A percentile compares a stretch with the other conserved stretches of the same genome.
Evolutionary conservation across 2,329 filamentous ascomycete genomes (phyloP).

Genomic region (Ceratocystis diversiconidia): DNA sequence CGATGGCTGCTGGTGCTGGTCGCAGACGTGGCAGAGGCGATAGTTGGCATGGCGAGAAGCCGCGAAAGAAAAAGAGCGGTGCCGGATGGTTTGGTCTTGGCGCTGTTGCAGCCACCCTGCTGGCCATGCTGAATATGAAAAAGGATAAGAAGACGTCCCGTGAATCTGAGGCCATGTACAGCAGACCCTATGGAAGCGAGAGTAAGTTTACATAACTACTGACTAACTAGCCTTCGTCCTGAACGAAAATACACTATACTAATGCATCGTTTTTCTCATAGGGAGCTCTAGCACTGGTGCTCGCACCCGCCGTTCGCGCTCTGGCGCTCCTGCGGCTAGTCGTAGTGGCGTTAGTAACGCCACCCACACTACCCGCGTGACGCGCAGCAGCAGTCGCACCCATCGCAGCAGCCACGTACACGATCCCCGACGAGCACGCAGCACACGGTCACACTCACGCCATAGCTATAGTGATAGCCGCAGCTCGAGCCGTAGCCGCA

Average conservation of each 20-base stretch:
- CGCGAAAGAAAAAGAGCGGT: constrained; percentile 34
- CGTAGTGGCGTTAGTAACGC: constrained; percentile 10
- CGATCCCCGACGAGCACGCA: constrained; percentile 23
- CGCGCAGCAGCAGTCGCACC: constrained; percentile 12
- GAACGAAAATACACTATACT: neutral
- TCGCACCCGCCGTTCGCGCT: constrained; percentile 25
- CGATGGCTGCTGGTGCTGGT: constrained; percentile 13
- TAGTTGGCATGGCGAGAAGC: constrained; percentile 32
- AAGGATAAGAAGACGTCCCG: constrained; percentile 32
- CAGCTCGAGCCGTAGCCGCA: neutral
- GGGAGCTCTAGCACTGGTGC: constrained; percentile 35
- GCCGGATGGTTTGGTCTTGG: constrained; percentile 40
- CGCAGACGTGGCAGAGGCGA: constrained; percentile 8
- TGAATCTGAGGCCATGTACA: constrained; percentile 9
- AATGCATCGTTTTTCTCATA: constrained; percentile 20
- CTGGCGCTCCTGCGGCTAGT: neutral
- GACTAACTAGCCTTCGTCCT: neutral
- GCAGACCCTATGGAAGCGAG: constrained; percentile 9
- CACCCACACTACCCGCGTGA: constrained; percentile 11
- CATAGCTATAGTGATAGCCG: constrained; percentile 2
- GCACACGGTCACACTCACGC: constrained; percentile 13
- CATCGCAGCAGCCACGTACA: constrained; percentile 24
- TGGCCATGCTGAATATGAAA: constrained; percentile 40
- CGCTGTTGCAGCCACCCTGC: constrained; percentile 36
- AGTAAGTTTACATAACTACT: constrained; percentile 11